Percentiles rank a stretch among this genome's conserved stretches.
These are phyloP conservation scores for Kregervanrija pseudodelftensis DNA, from an alignment of 805 yeast species.

Conservation along the genomic window DNA sequence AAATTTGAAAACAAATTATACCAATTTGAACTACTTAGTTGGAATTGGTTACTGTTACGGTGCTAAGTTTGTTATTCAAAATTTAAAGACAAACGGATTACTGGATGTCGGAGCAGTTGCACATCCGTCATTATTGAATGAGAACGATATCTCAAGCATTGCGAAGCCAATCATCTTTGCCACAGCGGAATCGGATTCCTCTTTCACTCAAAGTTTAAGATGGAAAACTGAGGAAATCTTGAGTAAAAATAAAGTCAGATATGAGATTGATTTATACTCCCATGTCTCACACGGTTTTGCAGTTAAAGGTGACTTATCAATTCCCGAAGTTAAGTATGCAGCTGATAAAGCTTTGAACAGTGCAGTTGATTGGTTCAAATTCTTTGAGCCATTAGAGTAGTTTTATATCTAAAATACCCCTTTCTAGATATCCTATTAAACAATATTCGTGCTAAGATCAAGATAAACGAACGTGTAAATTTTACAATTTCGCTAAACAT, in stretches of 20 bases:
- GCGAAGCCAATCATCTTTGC: slow-evolving; percentile 58
- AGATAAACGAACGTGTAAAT: no score
- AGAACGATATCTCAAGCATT: slow-evolving; percentile 57
- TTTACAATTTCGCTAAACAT: no score
- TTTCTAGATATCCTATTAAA: no score
- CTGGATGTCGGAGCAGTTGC: slow-evolving; percentile 63
- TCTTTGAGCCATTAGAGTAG: slow-evolving; percentile 12
- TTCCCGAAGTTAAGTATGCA: slow-evolving; percentile 52
- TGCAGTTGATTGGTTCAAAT: slow-evolving; percentile 32
- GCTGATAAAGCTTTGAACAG: slow-evolving; percentile 54
- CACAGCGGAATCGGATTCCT: slow-evolving; percentile 64
- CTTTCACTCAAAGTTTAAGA: slow-evolving; percentile 62
- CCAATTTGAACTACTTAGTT: slow-evolving; percentile 41
- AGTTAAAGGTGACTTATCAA: slow-evolving; percentile 61
- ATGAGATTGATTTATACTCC: slow-evolving; percentile 53
- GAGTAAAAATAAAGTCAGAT: slow-evolving; percentile 42
- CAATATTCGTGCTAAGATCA: no score
- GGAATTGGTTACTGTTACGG: slow-evolving; percentile 83
- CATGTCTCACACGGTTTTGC: slow-evolving; percentile 75
- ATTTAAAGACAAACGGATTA: slow-evolving; percentile 32
- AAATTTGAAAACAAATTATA: slow-evolving; percentile 34
- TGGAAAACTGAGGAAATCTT: slow-evolving; percentile 47
- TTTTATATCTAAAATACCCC: no score
- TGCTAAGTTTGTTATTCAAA: slow-evolving; percentile 59
- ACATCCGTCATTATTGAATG: slow-evolving; percentile 71